Evolutionary conservation across 2,329 filamentous ascomycete species (phyloP).

Genomic region (Hypoxylon sp.): DNA sequence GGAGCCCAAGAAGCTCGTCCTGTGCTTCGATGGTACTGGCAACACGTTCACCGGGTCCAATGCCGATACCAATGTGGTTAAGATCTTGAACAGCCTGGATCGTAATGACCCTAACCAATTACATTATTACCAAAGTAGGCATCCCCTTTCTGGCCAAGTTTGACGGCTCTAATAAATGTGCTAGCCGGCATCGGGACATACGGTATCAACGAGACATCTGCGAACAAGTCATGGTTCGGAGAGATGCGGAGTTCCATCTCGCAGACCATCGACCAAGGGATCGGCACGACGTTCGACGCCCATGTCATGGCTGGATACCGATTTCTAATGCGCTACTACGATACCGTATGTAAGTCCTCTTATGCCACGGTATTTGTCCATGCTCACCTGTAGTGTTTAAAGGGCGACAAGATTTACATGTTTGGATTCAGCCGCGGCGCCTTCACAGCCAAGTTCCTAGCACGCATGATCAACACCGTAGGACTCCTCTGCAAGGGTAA

Average conservation of each 20-base stretch:
- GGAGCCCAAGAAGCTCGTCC: slow-evolving; percentile 58
- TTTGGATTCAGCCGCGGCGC: slow-evolving; percentile 69
- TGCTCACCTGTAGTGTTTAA: slow-evolving; percentile 22
- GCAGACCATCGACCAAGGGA: slow-evolving; percentile 60
- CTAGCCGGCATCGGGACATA: slow-evolving; percentile 67
- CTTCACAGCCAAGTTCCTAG: slow-evolving; percentile 67
- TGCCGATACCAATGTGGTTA: slow-evolving; percentile 68
- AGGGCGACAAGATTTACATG: slow-evolving; percentile 67
- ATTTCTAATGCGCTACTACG: slow-evolving; percentile 69
- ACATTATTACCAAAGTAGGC: slow-evolving; percentile 65
- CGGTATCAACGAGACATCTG: slow-evolving; percentile 60
- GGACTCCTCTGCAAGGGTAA: slow-evolving; percentile 67
- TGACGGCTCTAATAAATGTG: background rate
- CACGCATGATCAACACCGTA: slow-evolving; percentile 65
- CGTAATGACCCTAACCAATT: slow-evolving; percentile 60
- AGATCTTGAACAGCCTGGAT: slow-evolving; percentile 64
- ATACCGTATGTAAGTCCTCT: slow-evolving; percentile 51
- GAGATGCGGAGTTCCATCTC: slow-evolving; percentile 56
- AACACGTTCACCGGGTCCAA: slow-evolving; percentile 63
- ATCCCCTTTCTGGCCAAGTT: background rate
- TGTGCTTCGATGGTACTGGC: slow-evolving; percentile 66
- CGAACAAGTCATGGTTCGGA: slow-evolving; percentile 57
- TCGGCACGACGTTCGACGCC: slow-evolving; percentile 64
- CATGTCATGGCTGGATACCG: slow-evolving; percentile 68
- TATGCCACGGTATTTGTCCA: background rate